Evolutionary conservation across 257 asterid genomes (phyloP), one percentile per base, ranked within the genome.

Genomic region (Lavandula angustifolia): DNA sequence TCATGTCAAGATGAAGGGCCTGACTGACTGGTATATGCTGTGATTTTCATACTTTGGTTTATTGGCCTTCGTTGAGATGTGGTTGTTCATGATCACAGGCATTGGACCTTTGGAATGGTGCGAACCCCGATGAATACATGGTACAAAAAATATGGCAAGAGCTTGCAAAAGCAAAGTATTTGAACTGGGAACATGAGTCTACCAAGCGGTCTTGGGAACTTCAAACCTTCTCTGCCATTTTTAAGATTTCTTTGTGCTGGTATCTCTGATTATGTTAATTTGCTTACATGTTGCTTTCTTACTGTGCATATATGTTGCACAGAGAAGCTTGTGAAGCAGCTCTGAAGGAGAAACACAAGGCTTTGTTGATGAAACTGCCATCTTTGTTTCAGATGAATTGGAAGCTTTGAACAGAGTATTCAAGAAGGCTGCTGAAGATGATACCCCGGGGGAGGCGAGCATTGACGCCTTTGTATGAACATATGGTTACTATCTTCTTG

Each of bases 101-200:
- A 16, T 73, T 87, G 83, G 94, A 92, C 80, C 89, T 85, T 55
- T 95, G 88, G 67, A 81, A 83, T 62, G 87, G 80, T 54, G 88
- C 87, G 18, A 56, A 80, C 54, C 88, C 92, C 32, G 75, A 80
- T 50, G 83, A 94, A 22, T 82, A 81, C 78, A 85, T 89, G 97
- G 90, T 89, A 59, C 96, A 89, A 76, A 95, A 92, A 72, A 89
- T 89, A 46, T 89, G 97, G 97, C 90, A 75, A 74, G 96, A 82
- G 78, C 95, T 92, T 58, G 91, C 97, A 38, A 87, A 66, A 69
- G 99, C 96, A 50, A 87, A 82, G 78, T 92, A 92, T 76, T 67
- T 85, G 57, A 56, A 52, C 44, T 92, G 99, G 99, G 97, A 92
- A 68, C 66, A 80, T 66, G 87, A 81, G 69, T 85, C 96, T 16